phyloP scores from a whole-genome alignment of 169 alveolate genomes.

The Cyclospora cayetanensis region DNA sequence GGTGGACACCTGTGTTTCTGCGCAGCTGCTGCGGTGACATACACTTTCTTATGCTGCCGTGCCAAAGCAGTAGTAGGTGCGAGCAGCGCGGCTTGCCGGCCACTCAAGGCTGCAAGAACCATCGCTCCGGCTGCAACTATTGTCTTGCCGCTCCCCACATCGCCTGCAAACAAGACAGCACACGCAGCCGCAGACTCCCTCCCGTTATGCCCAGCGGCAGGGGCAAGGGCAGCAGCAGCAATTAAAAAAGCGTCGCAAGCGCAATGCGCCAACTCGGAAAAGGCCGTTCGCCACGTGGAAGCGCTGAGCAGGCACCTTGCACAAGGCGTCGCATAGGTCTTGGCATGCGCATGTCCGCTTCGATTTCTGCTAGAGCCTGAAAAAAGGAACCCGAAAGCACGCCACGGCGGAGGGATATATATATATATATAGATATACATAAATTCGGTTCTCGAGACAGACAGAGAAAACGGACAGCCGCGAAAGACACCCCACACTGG shows the following conservation, averaged over 20 bases:
- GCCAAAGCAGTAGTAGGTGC: conserved; percentile 58
- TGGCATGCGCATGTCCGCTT: conserved; percentile 8
- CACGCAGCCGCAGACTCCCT: neutral
- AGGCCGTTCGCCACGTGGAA: too few relatives aligned
- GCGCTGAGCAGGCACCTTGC: conserved; percentile 45
- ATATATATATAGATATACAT: too few relatives aligned
- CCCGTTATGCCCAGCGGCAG: neutral
- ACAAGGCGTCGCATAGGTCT: conserved; percentile 57
- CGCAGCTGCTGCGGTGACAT: too few relatives aligned
- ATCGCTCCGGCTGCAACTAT: conserved; percentile 58
- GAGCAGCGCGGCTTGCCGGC: conserved; percentile 54
- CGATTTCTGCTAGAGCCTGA: conserved; percentile 59
- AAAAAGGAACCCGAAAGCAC: neutral
- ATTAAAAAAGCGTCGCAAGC: neutral
- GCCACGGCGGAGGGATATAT: too few relatives aligned
- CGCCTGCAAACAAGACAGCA: conserved; percentile 12
- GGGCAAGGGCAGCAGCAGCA: neutral
- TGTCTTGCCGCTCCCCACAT: conserved; percentile 65
- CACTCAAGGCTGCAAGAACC: conserved; percentile 6
- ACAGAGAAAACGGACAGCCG: too few relatives aligned
- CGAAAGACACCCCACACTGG: too few relatives aligned
- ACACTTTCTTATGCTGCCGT: conserved; percentile 32
- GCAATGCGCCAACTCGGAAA: too few relatives aligned
- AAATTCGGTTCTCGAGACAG: too few relatives aligned
- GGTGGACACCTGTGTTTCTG: too few relatives aligned